Evolutionary conservation across 257 asterid species (phyloP).

Genomic region (Solanum neorickii): DNA sequence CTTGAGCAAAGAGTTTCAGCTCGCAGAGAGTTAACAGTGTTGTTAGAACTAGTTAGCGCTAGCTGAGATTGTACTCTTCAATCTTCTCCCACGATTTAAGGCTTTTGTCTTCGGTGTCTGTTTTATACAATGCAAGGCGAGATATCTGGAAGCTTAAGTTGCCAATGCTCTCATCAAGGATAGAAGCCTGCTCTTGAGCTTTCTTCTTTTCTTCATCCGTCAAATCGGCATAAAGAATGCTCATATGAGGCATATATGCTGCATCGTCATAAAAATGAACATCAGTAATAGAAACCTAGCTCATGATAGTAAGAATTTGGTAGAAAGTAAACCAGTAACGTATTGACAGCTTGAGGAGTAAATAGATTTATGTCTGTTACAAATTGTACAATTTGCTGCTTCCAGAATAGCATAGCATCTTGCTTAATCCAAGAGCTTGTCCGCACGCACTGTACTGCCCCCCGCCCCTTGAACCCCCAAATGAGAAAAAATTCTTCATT

Average conservation of each 20-base stretch:
- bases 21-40: background rate
- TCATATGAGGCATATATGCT: constrained; percentile 97
- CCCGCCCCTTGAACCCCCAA: background rate
- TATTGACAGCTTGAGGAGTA: background rate
- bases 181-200: constrained; percentile 57
- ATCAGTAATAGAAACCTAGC: background rate
- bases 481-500: background rate
- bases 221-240: constrained; percentile 72
- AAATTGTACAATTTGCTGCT: background rate
- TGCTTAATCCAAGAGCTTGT: background rate
- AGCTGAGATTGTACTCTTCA: constrained; percentile 24
- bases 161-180: constrained; percentile 48
- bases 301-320: background rate
- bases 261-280: constrained; percentile 2
- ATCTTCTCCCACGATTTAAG: constrained; percentile 90
- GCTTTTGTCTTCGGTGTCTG: constrained; percentile 74
- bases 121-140: constrained; percentile 59
- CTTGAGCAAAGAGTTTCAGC: background rate
- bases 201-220: constrained; percentile 59
- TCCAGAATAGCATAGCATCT: background rate
- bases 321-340: background rate
- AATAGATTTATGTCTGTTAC: background rate
- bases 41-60: background rate
- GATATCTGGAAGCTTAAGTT: constrained; percentile 42
- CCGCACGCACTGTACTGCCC: background rate